Conservation (phyloP, 805 yeast genomes). For the Candida nitratophila region DNA sequence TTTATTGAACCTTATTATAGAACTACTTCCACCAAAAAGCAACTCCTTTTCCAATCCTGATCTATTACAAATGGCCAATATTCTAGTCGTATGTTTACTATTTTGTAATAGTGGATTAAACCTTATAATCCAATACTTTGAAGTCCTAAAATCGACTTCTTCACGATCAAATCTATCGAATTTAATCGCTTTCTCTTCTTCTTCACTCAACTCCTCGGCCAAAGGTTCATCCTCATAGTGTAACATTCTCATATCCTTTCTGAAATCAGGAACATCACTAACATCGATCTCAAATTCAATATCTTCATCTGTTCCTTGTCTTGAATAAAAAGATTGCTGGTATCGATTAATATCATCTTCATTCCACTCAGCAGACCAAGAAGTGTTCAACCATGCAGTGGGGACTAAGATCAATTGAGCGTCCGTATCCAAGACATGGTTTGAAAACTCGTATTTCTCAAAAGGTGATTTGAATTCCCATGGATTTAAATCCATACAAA, state of each 20-base stretch:
- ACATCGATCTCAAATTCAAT: conserved; percentile 13
- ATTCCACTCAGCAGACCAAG: conserved; percentile 23
- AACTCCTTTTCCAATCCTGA: conserved; percentile 69
- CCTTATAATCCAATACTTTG: conserved; percentile 63
- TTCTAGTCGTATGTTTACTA: conserved; percentile 2
- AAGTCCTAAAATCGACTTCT: conserved; percentile 20
- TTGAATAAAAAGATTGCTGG: not conserved
- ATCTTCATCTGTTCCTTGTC: conserved; percentile 1
- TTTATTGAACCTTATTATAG: conserved; percentile 42
- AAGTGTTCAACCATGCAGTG: conserved; percentile 75
- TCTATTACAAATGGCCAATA: conserved; percentile 60
- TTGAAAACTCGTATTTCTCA: conserved; percentile 62
- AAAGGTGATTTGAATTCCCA: conserved; percentile 79
- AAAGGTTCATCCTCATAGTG: not conserved
- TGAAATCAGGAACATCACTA: not conserved
- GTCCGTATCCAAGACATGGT: conserved; percentile 37
- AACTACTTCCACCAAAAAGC: conserved; percentile 61
- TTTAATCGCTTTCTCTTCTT: not conserved
- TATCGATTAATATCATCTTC: conserved; percentile 15
- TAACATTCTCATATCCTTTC: not conserved
- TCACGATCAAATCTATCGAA: conserved; percentile 5
- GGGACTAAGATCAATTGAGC: conserved; percentile 64
- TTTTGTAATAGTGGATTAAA: conserved; percentile 26
- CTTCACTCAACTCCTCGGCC: no score
- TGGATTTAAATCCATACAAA: conserved; percentile 93